A percentile compares a stretch with the other conserved stretches of the same genome.
Evolutionary conservation across 495 filamentous ascomycete species (phyloP).

Genomic region (Penicillium riverlandense): DNA sequence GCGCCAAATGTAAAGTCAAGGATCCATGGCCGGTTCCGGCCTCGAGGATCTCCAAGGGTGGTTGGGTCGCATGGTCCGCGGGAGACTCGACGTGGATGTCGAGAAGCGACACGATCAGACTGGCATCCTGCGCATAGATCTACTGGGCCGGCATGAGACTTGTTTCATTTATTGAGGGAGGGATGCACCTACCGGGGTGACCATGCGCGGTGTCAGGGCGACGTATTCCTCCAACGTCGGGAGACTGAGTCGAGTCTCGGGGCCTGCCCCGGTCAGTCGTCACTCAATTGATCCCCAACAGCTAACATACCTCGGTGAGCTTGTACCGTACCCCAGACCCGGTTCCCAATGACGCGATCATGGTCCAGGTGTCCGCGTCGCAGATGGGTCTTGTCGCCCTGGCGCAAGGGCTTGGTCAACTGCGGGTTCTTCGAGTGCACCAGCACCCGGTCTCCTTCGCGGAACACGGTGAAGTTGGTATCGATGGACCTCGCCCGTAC

Average conservation of each 20-base stretch:
- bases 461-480: constrained; percentile 34
- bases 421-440: constrained; percentile 42
- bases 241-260: constrained; percentile 46
- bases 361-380: constrained; percentile 48
- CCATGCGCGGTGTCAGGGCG: constrained; percentile 50
- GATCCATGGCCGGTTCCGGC: constrained; percentile 76
- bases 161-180: background rate
- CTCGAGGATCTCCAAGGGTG: constrained; percentile 62
- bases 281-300: background rate
- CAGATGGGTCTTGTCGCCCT: constrained; percentile 35
- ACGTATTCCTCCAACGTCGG: constrained; percentile 70
- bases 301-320: constrained; percentile 36
- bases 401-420: constrained; percentile 44
- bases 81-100: constrained; percentile 56
- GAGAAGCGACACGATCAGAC: constrained; percentile 63
- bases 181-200: constrained; percentile 57
- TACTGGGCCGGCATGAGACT: constrained; percentile 28
- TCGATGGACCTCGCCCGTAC: constrained; percentile 25
- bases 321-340: constrained; percentile 46
- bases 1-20: constrained; percentile 63
- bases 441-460: constrained; percentile 52
- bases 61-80: constrained; percentile 14
- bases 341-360: constrained; percentile 56
- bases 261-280: constrained; percentile 17
- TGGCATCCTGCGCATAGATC: constrained; percentile 69